These are phyloP conservation scores for Saccharomycopsis amapae DNA, from an alignment of 805 yeast genomes.

Conservation along the genomic window DNA sequence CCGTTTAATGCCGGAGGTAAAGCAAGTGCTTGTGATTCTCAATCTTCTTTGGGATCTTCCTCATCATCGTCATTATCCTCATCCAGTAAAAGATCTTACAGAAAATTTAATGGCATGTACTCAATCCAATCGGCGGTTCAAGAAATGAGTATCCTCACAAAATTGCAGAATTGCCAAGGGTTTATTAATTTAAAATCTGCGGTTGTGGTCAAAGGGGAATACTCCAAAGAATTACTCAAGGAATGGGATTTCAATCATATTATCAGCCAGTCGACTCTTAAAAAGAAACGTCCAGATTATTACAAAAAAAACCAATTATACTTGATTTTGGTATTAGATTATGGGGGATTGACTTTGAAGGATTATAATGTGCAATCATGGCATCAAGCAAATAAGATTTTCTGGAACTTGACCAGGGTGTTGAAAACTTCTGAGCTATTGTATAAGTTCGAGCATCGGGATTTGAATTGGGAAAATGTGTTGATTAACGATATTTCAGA, in stretches of 20 bases:
- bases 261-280: constrained; percentile 1
- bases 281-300: constrained; percentile 32
- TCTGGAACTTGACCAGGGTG: constrained; percentile 45
- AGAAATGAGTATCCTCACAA: constrained; percentile 39
- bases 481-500: constrained; percentile 30
- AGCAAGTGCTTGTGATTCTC: background rate
- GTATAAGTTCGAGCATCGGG: constrained; percentile 62
- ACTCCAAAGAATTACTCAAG: constrained; percentile 35
- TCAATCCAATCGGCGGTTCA: constrained; percentile 37
- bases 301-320: constrained; percentile 27
- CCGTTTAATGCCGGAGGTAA: constrained; percentile 40
- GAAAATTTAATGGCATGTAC: constrained; percentile 23
- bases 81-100: too few species aligned
- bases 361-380: constrained; percentile 34
- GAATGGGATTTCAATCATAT: constrained; percentile 37
- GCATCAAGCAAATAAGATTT: constrained; percentile 37
- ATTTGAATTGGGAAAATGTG: constrained; percentile 60
- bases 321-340: constrained; percentile 33
- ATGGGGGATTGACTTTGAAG: constrained; percentile 40
- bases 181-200: constrained; percentile 39
- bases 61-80: background rate
- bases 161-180: constrained; percentile 36
- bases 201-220: constrained; percentile 40
- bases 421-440: constrained; percentile 46
- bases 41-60: background rate